Percentiles rank a stretch among this genome's conserved stretches.
These are phyloP conservation scores for Cutaneotrichosporon sp. DNA, from an alignment of 1,284 basidiomycete genomes.

Conservation along the genomic window DNA sequence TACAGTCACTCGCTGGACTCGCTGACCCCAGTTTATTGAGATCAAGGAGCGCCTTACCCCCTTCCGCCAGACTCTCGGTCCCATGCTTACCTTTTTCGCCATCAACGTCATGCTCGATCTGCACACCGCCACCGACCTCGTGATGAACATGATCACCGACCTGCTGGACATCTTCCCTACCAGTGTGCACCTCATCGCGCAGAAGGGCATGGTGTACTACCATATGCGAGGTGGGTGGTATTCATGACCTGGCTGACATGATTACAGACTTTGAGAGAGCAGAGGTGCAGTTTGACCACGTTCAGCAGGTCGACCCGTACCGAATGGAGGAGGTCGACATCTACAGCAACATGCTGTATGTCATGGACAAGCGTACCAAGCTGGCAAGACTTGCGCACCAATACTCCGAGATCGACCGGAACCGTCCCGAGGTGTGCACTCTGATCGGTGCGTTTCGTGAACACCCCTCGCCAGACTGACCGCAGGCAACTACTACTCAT, in stretches of 20 bases:
- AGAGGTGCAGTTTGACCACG: conserved; percentile 73
- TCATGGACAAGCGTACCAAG: conserved; percentile 81
- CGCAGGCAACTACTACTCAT: conserved; percentile 91
- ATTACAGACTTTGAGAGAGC: conserved; percentile 75
- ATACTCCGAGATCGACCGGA: conserved; percentile 78
- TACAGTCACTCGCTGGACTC: no score
- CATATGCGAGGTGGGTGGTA: conserved; percentile 70
- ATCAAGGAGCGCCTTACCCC: conserved; percentile 46
- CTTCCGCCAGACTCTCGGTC: no score
- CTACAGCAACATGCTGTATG: conserved; percentile 95
- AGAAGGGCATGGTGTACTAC: conserved; percentile 80
- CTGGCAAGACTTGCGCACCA: conserved; percentile 88
- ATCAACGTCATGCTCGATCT: conserved; percentile 84
- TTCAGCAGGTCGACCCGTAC: conserved; percentile 75
- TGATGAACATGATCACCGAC: conserved; percentile 66
- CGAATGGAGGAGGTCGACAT: conserved; percentile 94
- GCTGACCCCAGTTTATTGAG: conserved; percentile 37
- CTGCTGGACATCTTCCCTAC: conserved; percentile 76
- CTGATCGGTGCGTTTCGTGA: conserved; percentile 75
- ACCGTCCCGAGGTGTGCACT: conserved; percentile 90
- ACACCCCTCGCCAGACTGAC: neutral
- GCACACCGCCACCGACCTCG: conserved; percentile 77
- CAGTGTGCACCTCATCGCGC: conserved; percentile 79
- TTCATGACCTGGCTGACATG: neutral
- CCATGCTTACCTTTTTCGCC: conserved; percentile 65